Evolutionary conservation across 2,329 filamentous ascomycete genomes (phyloP).

Genomic region (Sporothrix schenckii): DNA sequence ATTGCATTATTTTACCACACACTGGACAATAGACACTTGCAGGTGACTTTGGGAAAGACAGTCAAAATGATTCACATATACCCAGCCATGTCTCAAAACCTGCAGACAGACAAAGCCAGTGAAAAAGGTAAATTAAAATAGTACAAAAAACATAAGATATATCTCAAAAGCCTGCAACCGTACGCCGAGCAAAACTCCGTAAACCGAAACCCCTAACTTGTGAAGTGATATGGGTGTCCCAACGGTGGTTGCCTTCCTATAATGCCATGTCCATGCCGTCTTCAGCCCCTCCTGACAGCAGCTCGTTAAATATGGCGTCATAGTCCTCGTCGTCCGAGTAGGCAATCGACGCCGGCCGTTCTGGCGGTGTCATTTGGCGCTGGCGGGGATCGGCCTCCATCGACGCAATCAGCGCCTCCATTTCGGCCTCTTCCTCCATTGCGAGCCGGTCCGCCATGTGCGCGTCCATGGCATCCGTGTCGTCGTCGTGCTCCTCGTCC

Average conservation of each 20-base stretch:
- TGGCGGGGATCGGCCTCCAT: constrained; percentile 41
- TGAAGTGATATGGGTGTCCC: background rate
- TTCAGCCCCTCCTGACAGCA: constrained; percentile 54
- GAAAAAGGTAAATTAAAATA: background rate
- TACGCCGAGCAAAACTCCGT: constrained; percentile 1
- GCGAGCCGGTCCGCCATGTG: constrained; percentile 58
- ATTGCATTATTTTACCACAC: background rate
- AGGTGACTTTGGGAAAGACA: background rate
- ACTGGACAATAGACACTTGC: background rate
- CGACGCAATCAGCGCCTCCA: constrained; percentile 60
- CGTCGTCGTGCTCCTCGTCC: constrained; percentile 38
- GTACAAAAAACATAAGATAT: constrained; percentile 4
- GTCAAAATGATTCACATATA: constrained; percentile 6
- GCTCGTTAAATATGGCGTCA: constrained; percentile 66
- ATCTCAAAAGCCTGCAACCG: background rate
- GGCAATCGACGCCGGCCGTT: constrained; percentile 43
- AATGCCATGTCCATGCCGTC: constrained; percentile 53
- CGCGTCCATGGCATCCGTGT: constrained; percentile 47
- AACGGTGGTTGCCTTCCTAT: background rate
- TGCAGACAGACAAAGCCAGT: background rate
- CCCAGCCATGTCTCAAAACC: background rate
- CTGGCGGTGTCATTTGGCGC: constrained; percentile 25
- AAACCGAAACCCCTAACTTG: background rate
- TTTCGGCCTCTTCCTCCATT: constrained; percentile 57
- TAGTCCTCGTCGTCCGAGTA: constrained; percentile 63